Base-by-base conservation (phyloP, 2,329 filamentous ascomycete genomes). In the Orbilia javanica region DNA sequence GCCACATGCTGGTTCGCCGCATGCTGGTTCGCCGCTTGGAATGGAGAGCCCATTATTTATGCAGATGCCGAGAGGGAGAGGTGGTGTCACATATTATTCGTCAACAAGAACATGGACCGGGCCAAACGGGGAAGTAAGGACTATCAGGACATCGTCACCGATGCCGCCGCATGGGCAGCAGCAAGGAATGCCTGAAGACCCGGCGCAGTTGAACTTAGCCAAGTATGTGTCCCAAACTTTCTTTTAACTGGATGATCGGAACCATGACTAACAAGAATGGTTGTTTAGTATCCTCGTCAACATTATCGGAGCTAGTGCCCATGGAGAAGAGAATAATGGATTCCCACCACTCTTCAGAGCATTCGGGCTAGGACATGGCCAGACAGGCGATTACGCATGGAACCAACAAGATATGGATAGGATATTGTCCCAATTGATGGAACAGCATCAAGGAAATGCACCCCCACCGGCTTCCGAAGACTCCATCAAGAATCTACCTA, bases 391-490 rank as follows among this genome's bases (percentile, higher is more conserved):
- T 83, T 93, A 91, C 6, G 95, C 97, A 0, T 96, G 95, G 83
- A 92, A 92, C 0, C 93, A 98, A 84, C 94, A 97, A 85, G 94
- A 92, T 1, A 86, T 98, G 34, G 95, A 99, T 83, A 89, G 92
- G 36, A 93, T 98, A 80, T 92, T 99, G 70, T 92, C 93, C 0
- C 89, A 92, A 81, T 87, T 98, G 50, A 96, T 97, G 91, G 95
- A 97, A 81, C 89, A 93, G 76, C 91, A 94, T 72, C 88, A 90
- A 65, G 91, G 91, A 0, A 93, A 92, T 80, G 95, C 93, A 0
- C 92, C 94, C 0, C 92, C 93, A 0, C 94, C 95, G 2, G 95
- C 95, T 7, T 88, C 93, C 0, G 88, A 90, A 77, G 88, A 88
- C 53, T 92, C 93, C 0, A 94, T 99, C 68, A 87, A 88, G 27